Evolutionary conservation across 1,139 yeast genomes (phyloP).

Genomic region (Diutina scorzettiae): DNA sequence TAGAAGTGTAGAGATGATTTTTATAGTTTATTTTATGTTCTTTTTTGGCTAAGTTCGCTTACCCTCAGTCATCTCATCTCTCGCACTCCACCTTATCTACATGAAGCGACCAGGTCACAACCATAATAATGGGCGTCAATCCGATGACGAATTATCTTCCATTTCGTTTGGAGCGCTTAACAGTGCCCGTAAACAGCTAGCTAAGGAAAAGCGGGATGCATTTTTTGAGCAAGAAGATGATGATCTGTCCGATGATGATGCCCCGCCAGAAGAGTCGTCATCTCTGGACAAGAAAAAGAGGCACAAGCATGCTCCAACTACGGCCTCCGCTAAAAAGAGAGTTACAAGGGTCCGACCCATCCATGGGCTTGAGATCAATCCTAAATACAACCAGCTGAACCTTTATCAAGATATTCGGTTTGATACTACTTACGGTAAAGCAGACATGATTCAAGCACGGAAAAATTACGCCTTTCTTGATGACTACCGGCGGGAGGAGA

Average conservation of each 20-base stretch:
- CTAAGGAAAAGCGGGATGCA: slow-evolving; percentile 12
- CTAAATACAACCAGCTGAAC: slow-evolving; percentile 22
- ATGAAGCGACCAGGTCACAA: neutral
- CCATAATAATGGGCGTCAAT: neutral
- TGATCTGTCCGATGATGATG: slow-evolving; percentile 8
- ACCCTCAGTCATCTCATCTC: no score
- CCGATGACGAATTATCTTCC: slow-evolving; percentile 18
- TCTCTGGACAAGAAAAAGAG: slow-evolving; percentile 17
- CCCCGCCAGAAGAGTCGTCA: slow-evolving; percentile 12
- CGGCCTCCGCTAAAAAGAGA: slow-evolving; percentile 57
- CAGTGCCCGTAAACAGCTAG: slow-evolving; percentile 18
- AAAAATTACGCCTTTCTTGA: slow-evolving; percentile 76
- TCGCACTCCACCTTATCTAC: no score
- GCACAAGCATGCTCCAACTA: slow-evolving; percentile 74
- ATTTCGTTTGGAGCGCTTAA: slow-evolving; percentile 18
- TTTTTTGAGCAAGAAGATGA: slow-evolving; percentile 7
- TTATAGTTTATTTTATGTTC: no score
- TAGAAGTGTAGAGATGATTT: no score
- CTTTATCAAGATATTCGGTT: slow-evolving; percentile 74
- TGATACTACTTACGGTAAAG: slow-evolving; percentile 80
- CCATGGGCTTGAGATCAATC: slow-evolving; percentile 46
- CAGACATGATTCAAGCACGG: slow-evolving; percentile 54
- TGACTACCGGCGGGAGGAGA: slow-evolving; percentile 69
- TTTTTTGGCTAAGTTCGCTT: no score
- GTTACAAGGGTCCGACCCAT: slow-evolving; percentile 61